Evolutionary conservation across 306 rosid genomes (phyloP).

Genomic region (Argentina anserina): DNA sequence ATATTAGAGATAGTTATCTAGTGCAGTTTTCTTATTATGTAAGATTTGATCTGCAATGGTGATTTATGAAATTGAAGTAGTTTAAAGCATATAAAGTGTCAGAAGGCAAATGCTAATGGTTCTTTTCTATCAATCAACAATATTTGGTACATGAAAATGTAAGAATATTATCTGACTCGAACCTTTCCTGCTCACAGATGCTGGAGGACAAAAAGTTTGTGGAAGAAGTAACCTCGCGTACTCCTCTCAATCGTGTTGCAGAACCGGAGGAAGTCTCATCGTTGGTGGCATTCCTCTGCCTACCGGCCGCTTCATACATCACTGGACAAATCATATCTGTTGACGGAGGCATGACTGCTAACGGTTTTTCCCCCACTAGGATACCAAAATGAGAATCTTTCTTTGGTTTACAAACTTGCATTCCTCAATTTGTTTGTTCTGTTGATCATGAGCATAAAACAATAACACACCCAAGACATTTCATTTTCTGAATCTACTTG

Average conservation of each 20-base stretch:
- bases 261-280: constrained; percentile 79
- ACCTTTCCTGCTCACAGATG: constrained; percentile 35
- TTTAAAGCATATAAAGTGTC: neutral
- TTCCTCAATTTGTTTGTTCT: neutral
- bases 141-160: neutral
- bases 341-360: constrained; percentile 70
- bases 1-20: neutral
- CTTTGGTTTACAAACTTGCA: neutral
- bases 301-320: constrained; percentile 85
- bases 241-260: constrained; percentile 61
- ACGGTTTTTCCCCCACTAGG: constrained; percentile 50
- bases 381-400: constrained; percentile 19
- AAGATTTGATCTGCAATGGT: neutral
- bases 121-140: neutral
- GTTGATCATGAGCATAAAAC: neutral
- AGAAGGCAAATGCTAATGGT: neutral
- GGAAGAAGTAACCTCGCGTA: constrained; percentile 39
- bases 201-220: constrained; percentile 40
- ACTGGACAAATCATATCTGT: constrained; percentile 71
- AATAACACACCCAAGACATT: neutral
- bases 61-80: neutral
- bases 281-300: constrained; percentile 76
- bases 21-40: neutral
- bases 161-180: neutral
- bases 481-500: neutral